These are phyloP conservation scores for Malus sylvestris DNA, from an alignment of 306 rosid genomes.

Conservation along the genomic window DNA sequence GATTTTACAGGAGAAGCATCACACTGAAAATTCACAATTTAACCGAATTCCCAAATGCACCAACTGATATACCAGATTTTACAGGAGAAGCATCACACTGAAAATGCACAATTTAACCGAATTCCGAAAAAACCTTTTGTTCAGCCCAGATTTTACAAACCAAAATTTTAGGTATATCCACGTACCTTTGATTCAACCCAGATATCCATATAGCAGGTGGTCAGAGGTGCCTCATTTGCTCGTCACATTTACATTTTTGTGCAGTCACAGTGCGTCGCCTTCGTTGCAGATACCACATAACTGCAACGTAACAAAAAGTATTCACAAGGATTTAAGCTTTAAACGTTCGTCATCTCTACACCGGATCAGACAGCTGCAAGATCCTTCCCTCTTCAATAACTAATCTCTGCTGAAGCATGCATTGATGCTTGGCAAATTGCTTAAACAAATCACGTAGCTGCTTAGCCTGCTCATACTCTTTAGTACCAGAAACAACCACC, in stretches of 20 bases:
- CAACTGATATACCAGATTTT: background rate
- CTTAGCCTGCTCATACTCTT: conserved; percentile 40
- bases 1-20: no score
- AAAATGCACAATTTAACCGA: no score
- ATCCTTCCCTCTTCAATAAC: conserved; percentile 37
- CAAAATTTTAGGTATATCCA: background rate
- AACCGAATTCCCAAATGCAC: background rate
- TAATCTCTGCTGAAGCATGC: conserved; percentile 36
- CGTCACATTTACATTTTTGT: background rate
- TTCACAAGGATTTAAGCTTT: conserved; percentile 5
- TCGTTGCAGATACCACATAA: background rate
- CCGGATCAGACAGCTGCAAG: background rate
- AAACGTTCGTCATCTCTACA: background rate
- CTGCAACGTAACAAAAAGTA: background rate
- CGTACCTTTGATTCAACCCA: background rate
- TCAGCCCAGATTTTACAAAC: no score
- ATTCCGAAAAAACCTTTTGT: no score
- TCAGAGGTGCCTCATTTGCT: background rate
- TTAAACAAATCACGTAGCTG: conserved; percentile 25
- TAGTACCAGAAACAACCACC: conserved; percentile 34
- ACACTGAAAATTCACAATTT: no score
- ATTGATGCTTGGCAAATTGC: conserved; percentile 43
- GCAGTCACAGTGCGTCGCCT: background rate
- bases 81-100: no score
- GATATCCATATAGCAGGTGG: background rate